These are phyloP conservation scores for Metschnikowia similis DNA, from an alignment of 805 yeast genomes.

Conservation along the genomic window DNA sequence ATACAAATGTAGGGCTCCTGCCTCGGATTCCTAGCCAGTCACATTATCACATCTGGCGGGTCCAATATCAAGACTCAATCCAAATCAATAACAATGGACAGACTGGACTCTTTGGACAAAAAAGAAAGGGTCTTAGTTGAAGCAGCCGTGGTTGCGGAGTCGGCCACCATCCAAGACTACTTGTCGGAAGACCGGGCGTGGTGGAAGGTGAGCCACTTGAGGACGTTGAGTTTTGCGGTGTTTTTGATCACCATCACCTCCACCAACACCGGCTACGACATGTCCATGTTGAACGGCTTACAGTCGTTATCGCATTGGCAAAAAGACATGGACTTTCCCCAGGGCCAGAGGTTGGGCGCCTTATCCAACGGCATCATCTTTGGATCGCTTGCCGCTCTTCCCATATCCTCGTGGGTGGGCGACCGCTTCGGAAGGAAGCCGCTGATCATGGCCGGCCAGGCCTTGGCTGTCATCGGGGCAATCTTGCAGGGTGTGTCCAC, in stretches of 20 bases:
- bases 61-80: too few species aligned
- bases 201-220: constrained; percentile 36
- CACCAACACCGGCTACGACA: constrained; percentile 34
- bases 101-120: not conserved
- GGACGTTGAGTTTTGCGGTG: constrained; percentile 33
- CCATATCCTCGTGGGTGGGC: constrained; percentile 14
- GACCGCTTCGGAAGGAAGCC: constrained; percentile 42
- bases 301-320: constrained; percentile 44
- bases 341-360: constrained; percentile 21
- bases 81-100: not conserved
- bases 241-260: constrained; percentile 43
- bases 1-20: too few species aligned
- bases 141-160: not conserved
- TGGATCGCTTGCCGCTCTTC: constrained; percentile 34
- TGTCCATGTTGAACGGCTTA: constrained; percentile 44
- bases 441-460: constrained; percentile 26
- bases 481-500: constrained; percentile 35
- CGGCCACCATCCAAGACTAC: constrained; percentile 10
- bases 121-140: not conserved
- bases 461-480: constrained; percentile 29
- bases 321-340: constrained; percentile 27
- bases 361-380: constrained; percentile 23
- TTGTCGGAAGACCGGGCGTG: constrained; percentile 20
- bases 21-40: too few species aligned
- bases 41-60: too few species aligned